These are phyloP conservation scores for Aschersonia sp. DNA, from an alignment of 2,329 filamentous ascomycete genomes.

Conservation along the genomic window DNA sequence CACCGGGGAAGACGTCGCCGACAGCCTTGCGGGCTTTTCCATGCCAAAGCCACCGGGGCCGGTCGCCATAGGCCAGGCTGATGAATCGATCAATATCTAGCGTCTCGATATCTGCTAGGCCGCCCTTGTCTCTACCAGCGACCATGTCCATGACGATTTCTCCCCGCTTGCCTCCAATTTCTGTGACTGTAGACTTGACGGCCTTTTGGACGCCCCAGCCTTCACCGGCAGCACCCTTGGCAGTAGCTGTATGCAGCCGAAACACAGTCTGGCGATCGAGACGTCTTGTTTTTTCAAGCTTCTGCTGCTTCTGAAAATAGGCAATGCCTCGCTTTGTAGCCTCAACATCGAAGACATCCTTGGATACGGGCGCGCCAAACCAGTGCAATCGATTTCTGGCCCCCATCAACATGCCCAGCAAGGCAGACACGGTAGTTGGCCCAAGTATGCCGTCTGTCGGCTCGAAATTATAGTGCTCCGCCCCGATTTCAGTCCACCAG, in stretches of 20 bases:
- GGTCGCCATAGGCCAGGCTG: conserved; percentile 63
- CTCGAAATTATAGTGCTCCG: conserved; percentile 83
- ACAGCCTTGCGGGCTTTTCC: conserved; percentile 65
- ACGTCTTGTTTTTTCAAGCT: conserved; percentile 61
- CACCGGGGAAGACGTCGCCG: conserved; percentile 25
- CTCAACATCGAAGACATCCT: conserved; percentile 82
- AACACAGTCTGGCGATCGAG: conserved; percentile 75
- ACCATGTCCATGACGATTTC: conserved; percentile 96
- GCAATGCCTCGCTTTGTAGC: conserved; percentile 71
- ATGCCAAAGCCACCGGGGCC: conserved; percentile 87
- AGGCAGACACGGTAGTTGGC: conserved; percentile 75
- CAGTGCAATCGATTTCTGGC: conserved; percentile 80
- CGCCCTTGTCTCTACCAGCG: conserved; percentile 69
- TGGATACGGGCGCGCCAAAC: conserved; percentile 67
- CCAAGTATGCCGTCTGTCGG: conserved; percentile 86
- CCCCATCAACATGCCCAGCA: conserved; percentile 79
- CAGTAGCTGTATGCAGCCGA: conserved; percentile 66
- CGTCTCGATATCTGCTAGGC: conserved; percentile 86
- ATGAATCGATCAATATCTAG: conserved; percentile 76
- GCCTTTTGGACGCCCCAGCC: conserved; percentile 86
- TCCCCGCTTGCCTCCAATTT: conserved; percentile 83
- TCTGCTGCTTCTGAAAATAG: conserved; percentile 81
- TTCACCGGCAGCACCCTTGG: conserved; percentile 78
- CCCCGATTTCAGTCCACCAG: conserved; percentile 93
- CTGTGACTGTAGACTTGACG: conserved; percentile 88